These are phyloP conservation scores for Nitzschia inconspicua DNA, from an alignment of 108 stramenopile genomes.

Conservation along the genomic window DNA sequence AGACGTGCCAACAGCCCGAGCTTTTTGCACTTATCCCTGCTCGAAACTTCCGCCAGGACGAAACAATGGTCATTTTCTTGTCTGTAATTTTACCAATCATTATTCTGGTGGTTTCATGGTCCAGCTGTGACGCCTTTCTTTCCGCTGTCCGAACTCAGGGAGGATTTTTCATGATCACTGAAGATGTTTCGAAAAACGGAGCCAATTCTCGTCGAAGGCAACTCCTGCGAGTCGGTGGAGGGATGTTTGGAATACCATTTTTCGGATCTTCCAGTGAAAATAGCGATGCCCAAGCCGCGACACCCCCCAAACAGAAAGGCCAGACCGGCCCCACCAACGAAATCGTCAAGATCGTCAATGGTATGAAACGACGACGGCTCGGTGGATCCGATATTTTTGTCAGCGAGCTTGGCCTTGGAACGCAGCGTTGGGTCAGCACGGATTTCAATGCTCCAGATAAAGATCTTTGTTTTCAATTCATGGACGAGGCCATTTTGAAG, in stretches of 20 bases:
- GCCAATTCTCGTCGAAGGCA: slow-evolving; percentile 11
- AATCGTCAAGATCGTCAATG: slow-evolving; percentile 66
- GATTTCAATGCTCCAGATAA: slow-evolving; percentile 82
- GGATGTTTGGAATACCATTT: slow-evolving; percentile 46
- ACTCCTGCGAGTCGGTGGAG: slow-evolving; percentile 22
- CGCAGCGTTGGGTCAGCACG: slow-evolving; percentile 73
- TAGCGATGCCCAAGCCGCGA: slow-evolving; percentile 17
- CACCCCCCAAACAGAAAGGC: background rate
- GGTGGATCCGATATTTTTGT: slow-evolving; percentile 82
- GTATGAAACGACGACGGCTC: slow-evolving; percentile 70
- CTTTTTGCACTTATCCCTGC: no score
- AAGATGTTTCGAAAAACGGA: no score
- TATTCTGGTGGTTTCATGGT: no score
- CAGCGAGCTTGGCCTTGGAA: slow-evolving; percentile 73
- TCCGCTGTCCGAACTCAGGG: no score
- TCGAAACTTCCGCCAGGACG: no score
- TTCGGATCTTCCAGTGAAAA: slow-evolving; percentile 22
- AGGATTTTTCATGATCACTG: no score
- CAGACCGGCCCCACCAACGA: slow-evolving; percentile 65
- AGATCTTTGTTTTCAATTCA: slow-evolving; percentile 64
- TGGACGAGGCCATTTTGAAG: slow-evolving; percentile 77
- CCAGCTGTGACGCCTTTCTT: no score
- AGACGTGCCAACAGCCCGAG: no score
- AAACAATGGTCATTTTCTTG: no score
- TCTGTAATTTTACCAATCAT: no score